phyloP scores from a whole-genome alignment of 2,329 filamentous ascomycete genomes.

The Cladosporium sphaerospermum region DNA sequence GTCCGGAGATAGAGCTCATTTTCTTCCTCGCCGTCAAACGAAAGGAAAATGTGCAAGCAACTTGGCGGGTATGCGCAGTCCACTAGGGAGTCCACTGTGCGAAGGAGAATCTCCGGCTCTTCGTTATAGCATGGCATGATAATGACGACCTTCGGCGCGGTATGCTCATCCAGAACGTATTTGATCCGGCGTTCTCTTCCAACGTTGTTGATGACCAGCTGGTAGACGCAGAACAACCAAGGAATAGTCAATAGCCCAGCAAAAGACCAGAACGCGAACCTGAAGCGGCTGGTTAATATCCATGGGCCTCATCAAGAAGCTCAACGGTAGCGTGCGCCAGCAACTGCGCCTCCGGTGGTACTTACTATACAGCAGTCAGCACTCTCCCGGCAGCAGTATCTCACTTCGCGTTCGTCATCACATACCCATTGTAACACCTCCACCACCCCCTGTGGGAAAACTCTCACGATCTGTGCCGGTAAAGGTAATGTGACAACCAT shows the following conservation, averaged over 20 bases:
- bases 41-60: conserved; percentile 91
- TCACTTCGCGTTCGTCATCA: background rate
- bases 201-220: conserved; percentile 79
- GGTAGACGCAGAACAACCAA: conserved; percentile 89
- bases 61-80: conserved; percentile 88
- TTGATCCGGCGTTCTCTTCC: conserved; percentile 78
- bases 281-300: background rate
- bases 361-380: background rate
- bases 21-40: conserved; percentile 85
- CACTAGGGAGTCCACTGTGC: conserved; percentile 84
- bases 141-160: conserved; percentile 88
- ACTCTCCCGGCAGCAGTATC: background rate
- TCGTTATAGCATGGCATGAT: conserved; percentile 98
- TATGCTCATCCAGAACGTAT: conserved; percentile 72
- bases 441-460: conserved; percentile 67
- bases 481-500: conserved; percentile 91
- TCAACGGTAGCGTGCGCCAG: background rate
- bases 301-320: background rate
- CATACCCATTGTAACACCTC: conserved; percentile 64
- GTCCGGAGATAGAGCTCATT: conserved; percentile 86
- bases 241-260: conserved; percentile 77
- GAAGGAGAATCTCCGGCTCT: conserved; percentile 73
- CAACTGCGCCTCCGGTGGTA: background rate
- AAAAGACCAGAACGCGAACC: conserved; percentile 89
- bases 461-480: conserved; percentile 61